phyloP scores from a whole-genome alignment of 2,329 filamentous ascomycete species.

The Chaetomiaceae sp. region DNA sequence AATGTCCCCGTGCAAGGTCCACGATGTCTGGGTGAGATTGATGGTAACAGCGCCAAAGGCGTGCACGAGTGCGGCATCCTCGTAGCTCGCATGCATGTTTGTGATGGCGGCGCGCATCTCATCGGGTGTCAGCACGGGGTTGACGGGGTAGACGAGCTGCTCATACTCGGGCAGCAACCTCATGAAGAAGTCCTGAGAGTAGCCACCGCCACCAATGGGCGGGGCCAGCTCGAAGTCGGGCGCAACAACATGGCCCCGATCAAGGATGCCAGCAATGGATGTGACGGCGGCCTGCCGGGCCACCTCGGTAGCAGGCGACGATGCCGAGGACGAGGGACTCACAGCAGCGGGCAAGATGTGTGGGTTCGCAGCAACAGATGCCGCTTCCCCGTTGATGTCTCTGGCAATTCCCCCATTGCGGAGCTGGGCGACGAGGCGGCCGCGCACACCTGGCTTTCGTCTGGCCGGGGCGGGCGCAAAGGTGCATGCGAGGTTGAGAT shows the following conservation, averaged over 20 bases:
- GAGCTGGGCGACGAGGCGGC: conserved; percentile 6
- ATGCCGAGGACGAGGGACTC: background rate
- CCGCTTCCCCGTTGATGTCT: background rate
- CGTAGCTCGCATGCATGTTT: conserved; percentile 10
- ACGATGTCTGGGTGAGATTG: conserved; percentile 9
- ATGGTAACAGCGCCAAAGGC: conserved; percentile 8
- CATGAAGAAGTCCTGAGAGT: conserved; percentile 9
- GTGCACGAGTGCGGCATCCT: conserved; percentile 6
- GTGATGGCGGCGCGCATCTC: conserved; percentile 4
- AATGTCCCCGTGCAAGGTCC: conserved; percentile 7
- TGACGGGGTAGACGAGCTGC: conserved; percentile 11
- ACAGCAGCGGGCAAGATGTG: background rate
- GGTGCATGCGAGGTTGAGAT: conserved; percentile 10
- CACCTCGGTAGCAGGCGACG: background rate
- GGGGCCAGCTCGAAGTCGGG: background rate
- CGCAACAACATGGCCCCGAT: background rate
- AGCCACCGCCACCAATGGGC: background rate
- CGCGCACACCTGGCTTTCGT: conserved; percentile 6
- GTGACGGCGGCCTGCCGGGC: background rate
- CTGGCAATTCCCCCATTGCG: background rate
- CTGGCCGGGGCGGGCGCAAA: conserved; percentile 4
- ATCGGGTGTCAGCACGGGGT: conserved; percentile 5
- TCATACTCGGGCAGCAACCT: conserved; percentile 5
- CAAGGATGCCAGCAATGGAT: conserved; percentile 4
- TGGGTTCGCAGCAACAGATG: background rate